A percentile compares a stretch with the other conserved stretches of the same genome.
Conservation (phyloP, 805 yeast genomes). For the Saturnispora mendoncae region DNA sequence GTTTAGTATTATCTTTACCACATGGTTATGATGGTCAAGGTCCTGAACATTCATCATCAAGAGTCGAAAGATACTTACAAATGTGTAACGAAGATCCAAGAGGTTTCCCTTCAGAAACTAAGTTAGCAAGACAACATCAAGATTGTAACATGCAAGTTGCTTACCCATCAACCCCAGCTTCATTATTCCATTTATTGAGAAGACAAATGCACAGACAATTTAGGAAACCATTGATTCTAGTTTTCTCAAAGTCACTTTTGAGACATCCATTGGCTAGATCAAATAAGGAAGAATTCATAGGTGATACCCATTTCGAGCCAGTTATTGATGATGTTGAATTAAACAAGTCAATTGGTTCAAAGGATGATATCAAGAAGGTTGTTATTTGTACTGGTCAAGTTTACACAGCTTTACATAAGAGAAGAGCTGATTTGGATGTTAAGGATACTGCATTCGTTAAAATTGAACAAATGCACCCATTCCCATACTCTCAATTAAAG, state of each 20-base stretch:
- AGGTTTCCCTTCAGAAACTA: constrained; percentile 80
- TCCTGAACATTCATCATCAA: constrained; percentile 98
- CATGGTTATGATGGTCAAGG: constrained; percentile 99
- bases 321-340: constrained; percentile 86
- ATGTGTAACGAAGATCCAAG: constrained; percentile 94
- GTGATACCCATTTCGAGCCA: constrained; percentile 91
- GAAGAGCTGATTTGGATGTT: constrained; percentile 67
- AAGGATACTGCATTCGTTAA: constrained; percentile 81
- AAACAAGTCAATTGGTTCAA: constrained; percentile 65
- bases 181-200: constrained; percentile 91
- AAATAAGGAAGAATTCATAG: constrained; percentile 70
- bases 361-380: constrained; percentile 80
- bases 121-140: constrained; percentile 95
- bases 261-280: constrained; percentile 98
- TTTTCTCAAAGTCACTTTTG: constrained; percentile 88
- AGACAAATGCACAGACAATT: constrained; percentile 99
- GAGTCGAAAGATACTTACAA: constrained; percentile 94
- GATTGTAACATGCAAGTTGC: constrained; percentile 97
- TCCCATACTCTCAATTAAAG: constrained; percentile 93
- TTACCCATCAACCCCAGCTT: constrained; percentile 97
- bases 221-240: constrained; percentile 78
- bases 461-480: constrained; percentile 94
- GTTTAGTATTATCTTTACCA: constrained; percentile 88
- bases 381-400: constrained; percentile 91
- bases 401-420: constrained; percentile 83